Base-by-base conservation (phyloP, 768 basidiomycete genomes). In the Xerocomus potaroensis region DNA sequence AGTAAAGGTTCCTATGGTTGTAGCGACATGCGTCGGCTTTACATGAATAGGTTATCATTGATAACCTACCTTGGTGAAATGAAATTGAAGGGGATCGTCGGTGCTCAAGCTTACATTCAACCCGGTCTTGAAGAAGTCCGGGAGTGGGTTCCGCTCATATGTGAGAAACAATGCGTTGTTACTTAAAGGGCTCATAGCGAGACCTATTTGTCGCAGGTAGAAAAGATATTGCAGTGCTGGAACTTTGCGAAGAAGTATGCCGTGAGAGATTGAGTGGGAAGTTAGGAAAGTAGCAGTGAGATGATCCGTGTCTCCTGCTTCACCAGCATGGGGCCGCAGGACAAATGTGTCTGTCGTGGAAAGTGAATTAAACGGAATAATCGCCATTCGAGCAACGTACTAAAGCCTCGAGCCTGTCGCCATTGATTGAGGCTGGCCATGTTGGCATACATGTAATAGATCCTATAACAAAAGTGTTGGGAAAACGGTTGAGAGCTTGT, bases 221-320 rank as follows among this genome's bases (percentile, higher is more conserved):
- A 93, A 99, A 12, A 99, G 79, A 63, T 99, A 99, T 61, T 95
- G 92, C 37, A 99, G 70, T 1, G 94, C 94, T 0, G 96, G 96
- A 5, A 99, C 95, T 68, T 99, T 99, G 48, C 96, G 87, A 8
- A 99, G 78, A 16, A 97, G 74, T 65, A 99, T 99, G n/a, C 96
- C 96, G 60, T 99, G 96, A 9, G 96, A 97, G 61, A 99, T 98
- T 1, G 94, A 97, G 62, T 98, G 95, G 2, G 94, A 87, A 1
- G 92, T 92, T 19, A 99, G 76, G 79, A 92, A 99, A 2, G 95
- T 89, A 2, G 96, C 91, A 0, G 94, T 90, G 10, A 99, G 78
- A 64, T 99, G 96, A 64, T 98, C 96, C 0, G 96, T 89, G 63
- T 99, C 96, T 23, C 96, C 96, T 0, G 96, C 96, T 74, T 99